These are phyloP conservation scores for Jatropha multifida DNA, from an alignment of 441 rosid species.

Conservation along the genomic window DNA sequence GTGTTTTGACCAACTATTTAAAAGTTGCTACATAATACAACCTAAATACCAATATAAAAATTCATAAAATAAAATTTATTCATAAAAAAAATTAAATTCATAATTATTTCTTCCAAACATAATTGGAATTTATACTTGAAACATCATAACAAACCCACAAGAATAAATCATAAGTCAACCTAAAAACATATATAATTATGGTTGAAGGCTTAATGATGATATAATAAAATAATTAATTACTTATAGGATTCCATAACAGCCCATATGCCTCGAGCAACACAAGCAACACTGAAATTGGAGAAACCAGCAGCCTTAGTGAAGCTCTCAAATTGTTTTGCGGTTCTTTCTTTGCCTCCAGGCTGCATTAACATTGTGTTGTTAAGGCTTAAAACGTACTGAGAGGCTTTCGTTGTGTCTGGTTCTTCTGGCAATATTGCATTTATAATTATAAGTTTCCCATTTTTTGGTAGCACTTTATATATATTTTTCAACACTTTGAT, in stretches of 20 bases:
- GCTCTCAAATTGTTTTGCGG: neutral
- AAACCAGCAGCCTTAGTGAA: slow-evolving; percentile 12
- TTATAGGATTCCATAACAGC: slow-evolving; percentile 18
- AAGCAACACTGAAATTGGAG: slow-evolving; percentile 12
- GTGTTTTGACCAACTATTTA: too few species aligned
- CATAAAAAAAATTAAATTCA: too few species aligned
- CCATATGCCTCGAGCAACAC: slow-evolving; percentile 15
- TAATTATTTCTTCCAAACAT: too few species aligned
- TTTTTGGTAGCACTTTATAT: neutral
- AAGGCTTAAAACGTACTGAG: slow-evolving; percentile 11
- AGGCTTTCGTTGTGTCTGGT: slow-evolving; percentile 8
- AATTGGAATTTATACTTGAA: too few species aligned
- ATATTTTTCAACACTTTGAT: slow-evolving; percentile 7
- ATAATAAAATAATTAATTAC: neutral
- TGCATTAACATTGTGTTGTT: slow-evolving; percentile 5
- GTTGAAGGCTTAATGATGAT: too few species aligned
- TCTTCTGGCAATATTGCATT: slow-evolving; percentile 12
- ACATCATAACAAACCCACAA: too few species aligned
- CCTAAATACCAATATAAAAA: too few species aligned
- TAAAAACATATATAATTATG: too few species aligned
- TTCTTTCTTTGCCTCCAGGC: slow-evolving; percentile 15
- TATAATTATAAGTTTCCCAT: slow-evolving; percentile 16
- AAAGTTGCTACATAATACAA: too few species aligned
- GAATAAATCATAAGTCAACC: too few species aligned
- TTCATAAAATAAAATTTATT: too few species aligned